Base-by-base conservation (phyloP, 371 early-diverging fungal species). In the Mucor plumbeus region DNA sequence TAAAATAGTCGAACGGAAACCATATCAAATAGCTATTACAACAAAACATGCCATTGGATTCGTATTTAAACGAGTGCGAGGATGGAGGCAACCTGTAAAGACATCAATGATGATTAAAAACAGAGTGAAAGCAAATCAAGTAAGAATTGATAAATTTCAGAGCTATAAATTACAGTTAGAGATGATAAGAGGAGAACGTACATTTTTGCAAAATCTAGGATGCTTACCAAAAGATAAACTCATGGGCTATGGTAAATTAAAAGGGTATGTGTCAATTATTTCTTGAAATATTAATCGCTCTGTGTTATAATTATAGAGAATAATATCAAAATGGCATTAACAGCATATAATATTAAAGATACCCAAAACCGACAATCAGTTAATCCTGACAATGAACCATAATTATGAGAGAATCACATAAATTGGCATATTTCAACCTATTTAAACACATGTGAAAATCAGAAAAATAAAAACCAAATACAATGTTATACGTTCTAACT, bases 101-200 rank as follows among this genome's bases (percentile, higher is more conserved):
- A 70, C 67, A 15, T 60, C 74, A 0, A 74, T 74, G 74, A 74
- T 74, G 65, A 15, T 74, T 2, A 74, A 70, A 26, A 70, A 68
- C 4, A 40, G 54, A 41, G 67, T 70, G 6, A 70, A 68, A 41
- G 53, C n/a, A 34, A 44, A 3, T 6, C 74, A 74, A 40, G 38
- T n/a, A 4, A 43, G 65, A 7, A 7, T 68, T 6, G 65, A 74
- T 47, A 44, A 43, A 44, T 39, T 31, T 33, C 4, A 35, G 17
- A 14, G 38, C 15, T 47, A 58, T 15, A 41, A 44, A 47, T 26
- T 33, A 10, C 59, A 68, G 34, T 35, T 68, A n/a, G 63, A 68
- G 5, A 64, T 70, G 70, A 62, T 67, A 5, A 34, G 54, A 59
- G 33, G 19, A 3, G 74, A 74, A 41, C 26, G n/a, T 7, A 2